phyloP scores from a whole-genome alignment of 2,329 filamentous ascomycete species.

The Colletotrichum chlorophyti region DNA sequence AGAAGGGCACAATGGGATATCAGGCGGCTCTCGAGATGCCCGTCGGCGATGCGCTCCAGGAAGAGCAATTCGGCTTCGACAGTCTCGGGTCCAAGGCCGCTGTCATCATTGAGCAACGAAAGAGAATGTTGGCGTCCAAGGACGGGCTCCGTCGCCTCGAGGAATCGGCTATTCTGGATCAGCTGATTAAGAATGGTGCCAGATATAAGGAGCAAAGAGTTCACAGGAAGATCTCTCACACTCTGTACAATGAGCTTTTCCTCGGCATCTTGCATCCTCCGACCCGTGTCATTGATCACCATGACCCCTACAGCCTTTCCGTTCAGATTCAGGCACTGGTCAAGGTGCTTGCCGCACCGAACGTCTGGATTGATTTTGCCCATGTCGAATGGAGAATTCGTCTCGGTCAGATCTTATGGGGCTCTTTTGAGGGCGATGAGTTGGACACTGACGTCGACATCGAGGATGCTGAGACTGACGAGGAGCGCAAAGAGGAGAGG shows the following conservation, averaged over 20 bases:
- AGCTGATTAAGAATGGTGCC: conserved; percentile 62
- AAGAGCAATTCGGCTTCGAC: conserved; percentile 67
- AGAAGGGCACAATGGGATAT: conserved; percentile 75
- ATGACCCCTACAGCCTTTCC: conserved; percentile 67
- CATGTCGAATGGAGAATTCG: conserved; percentile 78
- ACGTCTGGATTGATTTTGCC: conserved; percentile 78
- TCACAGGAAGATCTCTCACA: conserved; percentile 53
- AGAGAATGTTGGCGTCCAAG: conserved; percentile 59
- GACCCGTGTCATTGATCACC: conserved; percentile 60
- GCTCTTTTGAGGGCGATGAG: conserved; percentile 56
- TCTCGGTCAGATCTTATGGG: conserved; percentile 76
- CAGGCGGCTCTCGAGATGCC: conserved; percentile 71
- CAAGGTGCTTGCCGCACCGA: conserved; percentile 67
- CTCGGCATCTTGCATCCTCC: conserved; percentile 64
- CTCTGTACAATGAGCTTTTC: conserved; percentile 68
- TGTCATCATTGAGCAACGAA: conserved; percentile 63
- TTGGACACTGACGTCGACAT: conserved; percentile 60
- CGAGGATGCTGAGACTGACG: conserved; percentile 53
- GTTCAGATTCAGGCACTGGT: conserved; percentile 75
- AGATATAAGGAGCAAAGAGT: conserved; percentile 61
- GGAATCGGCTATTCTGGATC: conserved; percentile 64
- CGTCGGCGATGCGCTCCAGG: conserved; percentile 68
- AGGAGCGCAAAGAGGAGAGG: conserved; percentile 65
- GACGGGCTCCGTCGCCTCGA: conserved; percentile 63
- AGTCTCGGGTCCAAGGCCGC: conserved; percentile 60